These are phyloP conservation scores for Yamadazyma mexicana DNA, from an alignment of 1,139 yeast species.

Conservation along the genomic window DNA sequence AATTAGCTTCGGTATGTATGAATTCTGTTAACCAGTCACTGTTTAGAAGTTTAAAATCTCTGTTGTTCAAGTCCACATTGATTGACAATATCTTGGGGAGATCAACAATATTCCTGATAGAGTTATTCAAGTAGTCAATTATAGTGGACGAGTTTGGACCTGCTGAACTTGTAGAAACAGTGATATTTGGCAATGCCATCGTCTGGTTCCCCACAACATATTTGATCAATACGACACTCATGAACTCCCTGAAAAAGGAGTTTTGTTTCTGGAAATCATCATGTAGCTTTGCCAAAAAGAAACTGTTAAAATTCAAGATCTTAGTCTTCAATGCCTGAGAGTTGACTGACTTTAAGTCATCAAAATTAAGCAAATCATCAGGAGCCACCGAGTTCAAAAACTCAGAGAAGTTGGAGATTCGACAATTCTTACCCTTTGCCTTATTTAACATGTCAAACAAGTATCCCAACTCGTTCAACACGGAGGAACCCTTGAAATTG, in stretches of 20 bases:
- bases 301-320: constrained; percentile 59
- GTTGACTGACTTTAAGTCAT: constrained; percentile 39
- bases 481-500: constrained; percentile 49
- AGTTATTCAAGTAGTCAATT: constrained; percentile 53
- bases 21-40: constrained; percentile 47
- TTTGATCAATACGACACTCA: constrained; percentile 25
- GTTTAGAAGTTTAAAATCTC: constrained; percentile 39
- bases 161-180: constrained; percentile 8
- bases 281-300: constrained; percentile 51
- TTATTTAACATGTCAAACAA: constrained; percentile 88
- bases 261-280: constrained; percentile 45
- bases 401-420: constrained; percentile 68
- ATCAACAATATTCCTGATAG: constrained; percentile 34
- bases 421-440: constrained; percentile 70
- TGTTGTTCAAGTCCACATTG: constrained; percentile 53
- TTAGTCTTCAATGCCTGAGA: constrained; percentile 38
- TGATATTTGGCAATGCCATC: constrained; percentile 21
- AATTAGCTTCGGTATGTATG: constrained; percentile 8
- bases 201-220: constrained; percentile 34
- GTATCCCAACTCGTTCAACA: constrained; percentile 82
- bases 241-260: constrained; percentile 17
- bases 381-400: constrained; percentile 49
- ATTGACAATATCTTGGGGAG: constrained; percentile 70
- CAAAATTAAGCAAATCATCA: constrained; percentile 50
- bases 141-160: constrained; percentile 23